Evolutionary conservation across 1,139 yeast species (phyloP), one percentile per base, ranked within the genome.

Genomic region (Kurtzmaniella quercitrusa): DNA sequence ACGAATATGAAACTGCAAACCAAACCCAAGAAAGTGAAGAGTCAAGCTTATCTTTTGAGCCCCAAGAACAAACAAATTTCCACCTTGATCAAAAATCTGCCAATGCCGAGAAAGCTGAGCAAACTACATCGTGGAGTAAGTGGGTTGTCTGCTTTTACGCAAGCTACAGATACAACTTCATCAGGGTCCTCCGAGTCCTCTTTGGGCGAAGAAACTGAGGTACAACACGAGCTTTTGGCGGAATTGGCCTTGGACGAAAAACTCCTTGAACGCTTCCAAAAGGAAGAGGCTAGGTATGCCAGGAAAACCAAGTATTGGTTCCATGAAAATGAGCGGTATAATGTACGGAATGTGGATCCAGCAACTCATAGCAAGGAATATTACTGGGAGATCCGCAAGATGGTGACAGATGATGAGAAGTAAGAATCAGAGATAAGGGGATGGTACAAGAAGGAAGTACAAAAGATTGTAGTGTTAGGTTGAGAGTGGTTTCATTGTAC

Each of bases 261-360:
- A 44, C 56, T 68, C 42, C 54, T 72, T 19, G 69, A 73, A 23
- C 59, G 62, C 49, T 76, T 78, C 51, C 59, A 59, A 39, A 74
- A 71, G 44, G 85, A 81, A 53, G 84, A 80, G 55, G 63, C 59
- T 27, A 71, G 75, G 51, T 73, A 82, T 59, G 54, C 51, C 31
- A 66, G 70, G 51, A 79, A 78, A 50, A 73, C 74, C 12, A 63
- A 60, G 41, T 71, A 76, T 48, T 81, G 86, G 86, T 77, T 78
- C 50, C 61, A 66, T 9, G 68, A 68, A 9, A 62, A 68, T 39
- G 77, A 69, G 44, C 55, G 46, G 7, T 67, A 65, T 47, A 56
- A 56, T 38, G 44, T 56, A n/a, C 47, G 49, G 16, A 48, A 46
- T 17, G 52, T 45, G 18, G 37, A 39, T 6, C 45, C 40, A 3